Evolutionary conservation across 805 yeast genomes (phyloP).

Genomic region (Lipomyces anomalus): DNA sequence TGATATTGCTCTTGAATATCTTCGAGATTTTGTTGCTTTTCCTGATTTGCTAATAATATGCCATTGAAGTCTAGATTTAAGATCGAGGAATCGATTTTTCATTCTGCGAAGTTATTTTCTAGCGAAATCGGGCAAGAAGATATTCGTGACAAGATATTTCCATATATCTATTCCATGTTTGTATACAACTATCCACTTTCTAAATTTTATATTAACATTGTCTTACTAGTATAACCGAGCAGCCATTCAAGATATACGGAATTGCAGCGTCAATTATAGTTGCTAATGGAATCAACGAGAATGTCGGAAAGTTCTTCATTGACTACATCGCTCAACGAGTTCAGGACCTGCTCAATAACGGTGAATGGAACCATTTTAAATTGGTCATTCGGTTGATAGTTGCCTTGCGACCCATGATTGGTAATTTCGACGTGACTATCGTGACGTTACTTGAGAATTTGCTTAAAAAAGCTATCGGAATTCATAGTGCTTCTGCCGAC

Average conservation of each 20-base stretch:
- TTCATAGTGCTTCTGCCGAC: conserved; percentile 37
- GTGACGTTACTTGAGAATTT: conserved; percentile 49
- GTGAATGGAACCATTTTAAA: conserved; percentile 62
- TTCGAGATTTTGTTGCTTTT: not conserved
- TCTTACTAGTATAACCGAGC: conserved; percentile 47
- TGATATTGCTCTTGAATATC: not conserved
- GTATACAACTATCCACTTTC: not conserved
- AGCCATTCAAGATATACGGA: conserved; percentile 83
- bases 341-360: conserved; percentile 48
- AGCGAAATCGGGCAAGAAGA: conserved; percentile 5
- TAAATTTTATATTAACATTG: no score
- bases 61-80: conserved; percentile 7
- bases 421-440: conserved; percentile 40
- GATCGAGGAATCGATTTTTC: conserved; percentile 6
- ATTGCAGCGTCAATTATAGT: conserved; percentile 61
- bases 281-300: conserved; percentile 56
- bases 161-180: conserved; percentile 8
- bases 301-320: conserved; percentile 62
- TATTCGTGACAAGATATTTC: not conserved
- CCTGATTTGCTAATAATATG: not conserved
- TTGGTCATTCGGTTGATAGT: conserved; percentile 65
- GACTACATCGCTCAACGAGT: conserved; percentile 63
- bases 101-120: conserved; percentile 5
- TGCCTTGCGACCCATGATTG: conserved; percentile 55
- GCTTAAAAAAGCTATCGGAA: conserved; percentile 48